A percentile compares a stretch with the other conserved stretches of the same genome.
phyloP scores from a whole-genome alignment of 345 rosid genomes.

The Eucalyptus paniculata region DNA sequence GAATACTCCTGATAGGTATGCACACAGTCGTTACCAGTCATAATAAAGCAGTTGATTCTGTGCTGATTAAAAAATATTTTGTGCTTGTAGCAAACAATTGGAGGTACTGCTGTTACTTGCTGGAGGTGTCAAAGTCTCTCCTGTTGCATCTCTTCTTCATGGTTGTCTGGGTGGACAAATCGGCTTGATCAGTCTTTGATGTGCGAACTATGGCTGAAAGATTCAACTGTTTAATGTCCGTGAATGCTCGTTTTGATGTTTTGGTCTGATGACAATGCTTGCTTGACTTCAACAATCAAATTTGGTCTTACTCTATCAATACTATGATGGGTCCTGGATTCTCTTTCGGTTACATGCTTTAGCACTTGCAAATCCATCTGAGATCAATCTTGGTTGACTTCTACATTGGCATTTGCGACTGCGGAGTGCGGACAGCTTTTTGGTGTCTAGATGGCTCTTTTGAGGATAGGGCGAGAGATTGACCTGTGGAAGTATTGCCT shows the following conservation, averaged over 20 bases:
- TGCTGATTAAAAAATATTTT: neutral
- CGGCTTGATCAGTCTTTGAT: slow-evolving; percentile 16
- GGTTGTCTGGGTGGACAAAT: slow-evolving; percentile 20
- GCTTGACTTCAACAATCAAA: slow-evolving; percentile 28
- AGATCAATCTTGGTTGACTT: neutral
- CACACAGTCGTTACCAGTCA: neutral
- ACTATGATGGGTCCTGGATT: slow-evolving; percentile 18
- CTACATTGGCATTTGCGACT: neutral
- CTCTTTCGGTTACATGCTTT: slow-evolving; percentile 5
- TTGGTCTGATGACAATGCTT: slow-evolving; percentile 23
- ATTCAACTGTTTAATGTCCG: slow-evolving; percentile 22
- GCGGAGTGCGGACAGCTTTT: neutral
- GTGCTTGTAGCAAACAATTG: neutral
- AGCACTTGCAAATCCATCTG: slow-evolving; percentile 9
- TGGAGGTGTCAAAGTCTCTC: slow-evolving; percentile 11
- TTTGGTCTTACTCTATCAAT: slow-evolving; percentile 27
- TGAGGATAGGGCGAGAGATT: neutral
- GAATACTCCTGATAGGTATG: slow-evolving; percentile 5
- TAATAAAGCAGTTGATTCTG: neutral
- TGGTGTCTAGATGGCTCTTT: neutral
- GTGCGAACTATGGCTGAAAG: slow-evolving; percentile 26
- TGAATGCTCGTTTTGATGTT: slow-evolving; percentile 27
- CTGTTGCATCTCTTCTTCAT: slow-evolving; percentile 6
- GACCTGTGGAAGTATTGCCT: neutral
- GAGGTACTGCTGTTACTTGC: slow-evolving; percentile 7